Conservation (phyloP, 306 rosid genomes). For the Senna siamea region DNA sequence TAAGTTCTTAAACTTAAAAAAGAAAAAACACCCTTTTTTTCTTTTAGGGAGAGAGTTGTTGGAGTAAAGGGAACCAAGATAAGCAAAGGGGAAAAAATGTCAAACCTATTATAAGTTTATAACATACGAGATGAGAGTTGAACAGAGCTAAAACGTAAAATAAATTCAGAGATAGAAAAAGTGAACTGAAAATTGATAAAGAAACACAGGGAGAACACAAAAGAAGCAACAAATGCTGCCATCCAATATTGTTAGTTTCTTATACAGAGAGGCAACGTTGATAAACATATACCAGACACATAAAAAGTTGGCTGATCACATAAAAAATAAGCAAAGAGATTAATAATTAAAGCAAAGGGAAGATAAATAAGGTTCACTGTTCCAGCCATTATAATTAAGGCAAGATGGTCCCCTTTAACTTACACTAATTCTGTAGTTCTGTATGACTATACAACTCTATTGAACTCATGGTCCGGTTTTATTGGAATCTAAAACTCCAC, state of each 20-base stretch:
- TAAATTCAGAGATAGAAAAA: conserved; percentile 23
- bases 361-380: too few relatives aligned
- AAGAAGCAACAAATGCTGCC: conserved; percentile 1
- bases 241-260: conserved; percentile 9
- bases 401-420: background rate
- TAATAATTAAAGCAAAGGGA: background rate
- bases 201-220: conserved; percentile 9
- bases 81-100: background rate
- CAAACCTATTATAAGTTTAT: conserved; percentile 7
- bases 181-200: conserved; percentile 17
- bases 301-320: conserved; percentile 12
- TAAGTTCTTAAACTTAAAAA: conserved; percentile 36
- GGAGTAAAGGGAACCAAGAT: background rate
- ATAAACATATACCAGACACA: conserved; percentile 7
- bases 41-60: too few relatives aligned
- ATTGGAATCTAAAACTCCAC: conserved; percentile 1
- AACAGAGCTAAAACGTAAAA: conserved; percentile 21
- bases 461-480: background rate
- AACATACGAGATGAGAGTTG: conserved; percentile 26
- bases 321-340: background rate
- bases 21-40: too few relatives aligned
- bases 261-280: background rate
- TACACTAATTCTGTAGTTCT: background rate
- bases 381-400: too few relatives aligned
- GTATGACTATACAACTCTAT: conserved; percentile 8